Evolutionary conservation across 495 filamentous ascomycete species (phyloP), one percentile per base, ranked within the genome.

Genomic region (Ramalina peruviana): DNA sequence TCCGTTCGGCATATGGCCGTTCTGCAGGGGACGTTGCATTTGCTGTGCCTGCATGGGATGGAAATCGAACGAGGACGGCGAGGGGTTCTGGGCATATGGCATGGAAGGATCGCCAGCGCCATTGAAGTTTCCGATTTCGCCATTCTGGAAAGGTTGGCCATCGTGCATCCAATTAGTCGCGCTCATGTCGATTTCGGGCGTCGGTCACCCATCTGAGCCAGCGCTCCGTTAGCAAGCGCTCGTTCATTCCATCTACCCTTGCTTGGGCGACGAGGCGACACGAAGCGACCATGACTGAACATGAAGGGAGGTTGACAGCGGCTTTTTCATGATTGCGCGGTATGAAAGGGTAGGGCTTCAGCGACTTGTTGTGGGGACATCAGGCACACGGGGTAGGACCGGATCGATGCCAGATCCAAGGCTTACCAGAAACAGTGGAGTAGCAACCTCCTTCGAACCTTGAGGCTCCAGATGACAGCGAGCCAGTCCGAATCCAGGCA

Each of bases 61-160:
- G 53, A 73, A 82, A 70, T 72, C 84, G 69, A 69, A 73, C 66
- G 67, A 79, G 53, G 65, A 72, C 36, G 67, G 62, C 39, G 54
- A 49, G 41, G 71, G 68, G 41, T 64, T 62, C 53, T 73, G 73
- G 36, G 76, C 68, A 56, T 75, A 76, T 33, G 70, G 67, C 52
- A 67, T 63, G 7, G 71, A 71, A 41, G 76, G 73, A 59, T 80
- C 78, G 52, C 67, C 69, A 47, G 71, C 64, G 51, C 70, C 63
- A 56, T 79, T 75, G 65, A 86, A 88, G 67, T 75, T 79, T 68
- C 81, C 83, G 78, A 80, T 82, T 72, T 86, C 82, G 73, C 82
- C 79, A 67, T 78, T 83, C 60, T 78, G 78, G 53, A 73, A 64
- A 61, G 73, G 70, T 69, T 81, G 75, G 75, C 73, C 75, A 70